A percentile compares a stretch with the other conserved stretches of the same genome.
These are phyloP conservation scores for Penstemon barbatus DNA, from an alignment of 257 asterid genomes.

Conservation along the genomic window DNA sequence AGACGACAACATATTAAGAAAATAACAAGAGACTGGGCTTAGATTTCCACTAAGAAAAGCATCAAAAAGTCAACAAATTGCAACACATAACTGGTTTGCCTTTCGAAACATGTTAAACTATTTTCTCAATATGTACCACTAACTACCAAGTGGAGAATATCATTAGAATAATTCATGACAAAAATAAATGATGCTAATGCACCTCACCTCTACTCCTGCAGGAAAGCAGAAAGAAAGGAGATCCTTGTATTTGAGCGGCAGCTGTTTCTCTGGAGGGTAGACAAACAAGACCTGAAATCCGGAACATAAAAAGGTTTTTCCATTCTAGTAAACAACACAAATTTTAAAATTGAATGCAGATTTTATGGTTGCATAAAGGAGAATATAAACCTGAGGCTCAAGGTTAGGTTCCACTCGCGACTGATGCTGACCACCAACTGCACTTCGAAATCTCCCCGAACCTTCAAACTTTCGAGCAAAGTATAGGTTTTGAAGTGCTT, in stretches of 20 bases:
- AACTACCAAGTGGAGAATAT: constrained; percentile 1
- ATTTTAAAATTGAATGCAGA: constrained; percentile 1
- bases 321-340: constrained; percentile 1
- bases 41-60: constrained; percentile 4
- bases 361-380: constrained; percentile 1
- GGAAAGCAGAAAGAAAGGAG: constrained; percentile 98
- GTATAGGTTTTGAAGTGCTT: constrained; percentile 84
- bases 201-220: constrained; percentile 87
- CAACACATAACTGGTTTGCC: constrained; percentile 16
- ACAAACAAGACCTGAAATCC: constrained; percentile 89
- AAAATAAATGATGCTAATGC: constrained; percentile 23
- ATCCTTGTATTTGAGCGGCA: constrained; percentile 94
- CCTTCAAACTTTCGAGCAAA: constrained; percentile 79
- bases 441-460: constrained; percentile 75
- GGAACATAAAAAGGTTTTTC: constrained; percentile 26
- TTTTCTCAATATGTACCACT: not conserved
- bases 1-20: not conserved
- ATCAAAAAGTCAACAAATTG: not conserved
- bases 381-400: constrained; percentile 84
- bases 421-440: constrained; percentile 74
- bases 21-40: constrained; percentile 1
- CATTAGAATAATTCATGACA: not conserved
- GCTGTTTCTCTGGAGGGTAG: constrained; percentile 95
- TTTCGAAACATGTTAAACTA: constrained; percentile 7
- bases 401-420: constrained; percentile 92